These are phyloP conservation scores for Syncephalis fuscata DNA, from an alignment of 371 early-diverging fungal genomes.

Conservation along the genomic window DNA sequence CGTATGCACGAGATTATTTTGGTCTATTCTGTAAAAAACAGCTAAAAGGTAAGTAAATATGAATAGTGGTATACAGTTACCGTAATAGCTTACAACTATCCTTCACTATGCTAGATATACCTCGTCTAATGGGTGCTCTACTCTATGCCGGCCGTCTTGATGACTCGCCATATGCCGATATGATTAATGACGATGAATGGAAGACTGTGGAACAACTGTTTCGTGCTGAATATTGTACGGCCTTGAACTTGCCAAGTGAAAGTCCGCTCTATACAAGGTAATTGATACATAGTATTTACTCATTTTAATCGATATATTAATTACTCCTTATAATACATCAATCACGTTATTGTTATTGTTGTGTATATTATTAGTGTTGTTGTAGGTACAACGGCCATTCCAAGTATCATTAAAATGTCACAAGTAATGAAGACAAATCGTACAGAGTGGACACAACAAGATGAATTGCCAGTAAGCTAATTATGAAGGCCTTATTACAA, in stretches of 20 bases:
- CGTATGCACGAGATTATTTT: constrained; percentile 57
- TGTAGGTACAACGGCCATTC: constrained; percentile 80
- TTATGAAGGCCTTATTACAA: not conserved
- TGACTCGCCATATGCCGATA: constrained; percentile 48
- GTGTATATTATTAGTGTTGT: constrained; percentile 29
- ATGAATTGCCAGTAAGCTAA: constrained; percentile 62
- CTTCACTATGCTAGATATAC: constrained; percentile 39
- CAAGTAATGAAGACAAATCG: constrained; percentile 64
- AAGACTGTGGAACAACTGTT: constrained; percentile 52
- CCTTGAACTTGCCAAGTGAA: constrained; percentile 57
- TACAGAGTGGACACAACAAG: constrained; percentile 79
- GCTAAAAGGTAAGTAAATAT: constrained; percentile 29
- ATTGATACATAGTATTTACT: constrained; percentile 3
- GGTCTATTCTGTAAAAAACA: constrained; percentile 39
- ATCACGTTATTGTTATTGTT: too few species aligned
- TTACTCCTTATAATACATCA: too few species aligned
- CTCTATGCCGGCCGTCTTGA: constrained; percentile 23
- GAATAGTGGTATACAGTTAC: not conserved
- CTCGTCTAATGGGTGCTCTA: constrained; percentile 46
- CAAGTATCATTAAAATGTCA: constrained; percentile 77
- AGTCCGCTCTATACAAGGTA: constrained; percentile 65
- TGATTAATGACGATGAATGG: constrained; percentile 32
- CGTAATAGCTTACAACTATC: not conserved
- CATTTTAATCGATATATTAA: too few species aligned
- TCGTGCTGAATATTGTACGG: constrained; percentile 71